Evolutionary conservation across 2,329 filamentous ascomycete genomes (phyloP).

Genomic region (Aspergillus tanneri): DNA sequence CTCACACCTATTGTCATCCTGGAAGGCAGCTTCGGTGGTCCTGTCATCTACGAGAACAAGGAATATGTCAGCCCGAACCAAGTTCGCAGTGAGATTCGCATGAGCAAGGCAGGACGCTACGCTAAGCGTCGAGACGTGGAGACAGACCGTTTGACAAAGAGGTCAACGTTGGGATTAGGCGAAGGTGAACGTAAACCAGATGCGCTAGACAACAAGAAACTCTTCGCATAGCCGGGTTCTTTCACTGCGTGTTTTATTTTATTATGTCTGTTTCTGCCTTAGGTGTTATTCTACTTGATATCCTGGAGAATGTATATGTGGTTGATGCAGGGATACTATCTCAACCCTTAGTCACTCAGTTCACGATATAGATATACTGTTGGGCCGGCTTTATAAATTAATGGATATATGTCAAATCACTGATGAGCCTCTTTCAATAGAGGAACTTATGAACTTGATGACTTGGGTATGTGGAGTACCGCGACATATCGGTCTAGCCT

Average conservation of each 20-base stretch:
- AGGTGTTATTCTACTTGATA: constrained; percentile 32
- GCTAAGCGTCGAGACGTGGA: constrained; percentile 72
- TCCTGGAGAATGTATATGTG: constrained; percentile 36
- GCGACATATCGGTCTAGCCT: too few species aligned
- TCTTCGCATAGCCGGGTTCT: constrained; percentile 60
- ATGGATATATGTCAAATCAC: too few species aligned
- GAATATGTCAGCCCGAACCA: constrained; percentile 97
- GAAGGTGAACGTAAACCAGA: constrained; percentile 60
- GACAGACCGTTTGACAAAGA: constrained; percentile 71
- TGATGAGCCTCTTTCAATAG: too few species aligned
- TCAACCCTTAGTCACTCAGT: too few species aligned
- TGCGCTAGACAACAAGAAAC: constrained; percentile 70
- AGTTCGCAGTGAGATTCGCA: constrained; percentile 75
- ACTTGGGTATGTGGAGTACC: too few species aligned
- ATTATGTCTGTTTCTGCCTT: constrained; percentile 18
- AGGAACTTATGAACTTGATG: too few species aligned
- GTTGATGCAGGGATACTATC: constrained; percentile 34
- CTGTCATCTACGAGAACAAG: constrained; percentile 97
- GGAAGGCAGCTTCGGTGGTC: constrained; percentile 91
- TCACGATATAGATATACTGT: too few species aligned
- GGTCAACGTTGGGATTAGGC: constrained; percentile 72
- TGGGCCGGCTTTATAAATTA: too few species aligned
- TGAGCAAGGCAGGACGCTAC: constrained; percentile 74
- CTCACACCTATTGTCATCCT: constrained; percentile 92
- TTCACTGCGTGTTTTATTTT: constrained; percentile 19